Evolutionary conservation across 202 grass and related monocot species (phyloP).

Genomic region (Schoenoplectus tabernaemontani): DNA sequence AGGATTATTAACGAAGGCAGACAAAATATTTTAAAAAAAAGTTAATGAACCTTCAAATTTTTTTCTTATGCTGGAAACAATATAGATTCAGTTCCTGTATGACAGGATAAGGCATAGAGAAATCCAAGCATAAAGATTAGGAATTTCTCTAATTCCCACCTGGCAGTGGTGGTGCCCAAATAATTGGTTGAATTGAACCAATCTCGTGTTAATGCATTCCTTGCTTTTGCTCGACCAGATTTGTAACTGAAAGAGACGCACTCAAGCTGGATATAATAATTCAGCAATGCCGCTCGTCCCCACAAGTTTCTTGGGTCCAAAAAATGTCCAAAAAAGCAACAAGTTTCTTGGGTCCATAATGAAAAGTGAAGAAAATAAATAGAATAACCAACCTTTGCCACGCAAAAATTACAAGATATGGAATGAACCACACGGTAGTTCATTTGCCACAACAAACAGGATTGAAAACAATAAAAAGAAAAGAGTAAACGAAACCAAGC

Average conservation of each 20-base stretch:
- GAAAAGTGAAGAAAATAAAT: neutral
- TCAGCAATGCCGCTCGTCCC: neutral
- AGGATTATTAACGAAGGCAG: neutral
- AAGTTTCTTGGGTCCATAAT: neutral
- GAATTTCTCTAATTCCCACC: neutral
- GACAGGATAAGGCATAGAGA: too few relatives aligned
- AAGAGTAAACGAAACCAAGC: neutral
- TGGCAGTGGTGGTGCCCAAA: neutral
- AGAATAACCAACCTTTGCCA: neutral
- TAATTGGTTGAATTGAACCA: neutral
- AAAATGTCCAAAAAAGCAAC: neutral
- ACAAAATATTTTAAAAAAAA: neutral
- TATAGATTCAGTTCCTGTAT: neutral
- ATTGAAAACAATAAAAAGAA: neutral
- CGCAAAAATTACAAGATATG: neutral
- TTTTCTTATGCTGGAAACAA: neutral
- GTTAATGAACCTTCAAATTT: neutral
- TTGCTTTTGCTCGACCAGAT: neutral
- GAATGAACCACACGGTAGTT: neutral
- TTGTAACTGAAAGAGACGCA: neutral
- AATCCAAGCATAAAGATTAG: too few relatives aligned
- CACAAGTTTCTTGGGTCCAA: too few relatives aligned
- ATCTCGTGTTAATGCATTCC: neutral
- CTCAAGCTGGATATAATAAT: neutral
- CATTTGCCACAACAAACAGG: neutral